Base-by-base conservation (phyloP, 148 eudicot genomes). In the Polygonum maritimum region DNA sequence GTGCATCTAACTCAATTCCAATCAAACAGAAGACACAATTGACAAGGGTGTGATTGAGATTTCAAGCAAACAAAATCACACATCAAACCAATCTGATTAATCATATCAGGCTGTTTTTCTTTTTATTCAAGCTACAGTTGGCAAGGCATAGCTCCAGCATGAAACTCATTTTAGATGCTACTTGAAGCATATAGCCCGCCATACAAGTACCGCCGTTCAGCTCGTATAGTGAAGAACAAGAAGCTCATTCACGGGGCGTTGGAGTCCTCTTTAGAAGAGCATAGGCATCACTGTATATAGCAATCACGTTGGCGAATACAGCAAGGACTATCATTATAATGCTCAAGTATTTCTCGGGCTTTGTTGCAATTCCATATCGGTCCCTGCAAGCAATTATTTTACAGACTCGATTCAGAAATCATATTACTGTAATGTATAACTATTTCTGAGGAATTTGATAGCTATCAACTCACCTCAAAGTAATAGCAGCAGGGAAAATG, bases 291-390 rank as follows among this genome's bases (percentile, higher is more conserved):
- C 94, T 88, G 48, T 88, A 92, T 65, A 92, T 83, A 10, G 97
- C 97, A 70, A 92, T 83, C 74, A 74, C 38, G 54, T 88, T 89
- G n/a, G 97, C 81, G 79, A 92, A 85, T 22, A 85, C 89, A 52
- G 94, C 94, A 22, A 90, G 83, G 33, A 81, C 85, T 48, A 92
- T 87, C 97, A 92, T 90, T 84, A 90, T 76, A 19, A 87, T 76
- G 48, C 85, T 80, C 77, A 92, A 41, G 44, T 76, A 76, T 83
- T 83, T 92, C 81, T 92, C 89, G 33, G 77, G 86, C 75, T 62
- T 80, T 18, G 88, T 82, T 38, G 89, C 81, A 71, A 87, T 84
- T 49, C 88, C 90, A 75, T 88, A 81, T 7, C 74, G 82, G 79
- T 92, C 94, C 90, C 97, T 92, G 86, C 78, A 80, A 75, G 49